Percentiles rank a stretch among this genome's conserved stretches.
These are phyloP conservation scores for Sugiyamaella valdiviana DNA, from an alignment of 805 yeast species.

Conservation along the genomic window DNA sequence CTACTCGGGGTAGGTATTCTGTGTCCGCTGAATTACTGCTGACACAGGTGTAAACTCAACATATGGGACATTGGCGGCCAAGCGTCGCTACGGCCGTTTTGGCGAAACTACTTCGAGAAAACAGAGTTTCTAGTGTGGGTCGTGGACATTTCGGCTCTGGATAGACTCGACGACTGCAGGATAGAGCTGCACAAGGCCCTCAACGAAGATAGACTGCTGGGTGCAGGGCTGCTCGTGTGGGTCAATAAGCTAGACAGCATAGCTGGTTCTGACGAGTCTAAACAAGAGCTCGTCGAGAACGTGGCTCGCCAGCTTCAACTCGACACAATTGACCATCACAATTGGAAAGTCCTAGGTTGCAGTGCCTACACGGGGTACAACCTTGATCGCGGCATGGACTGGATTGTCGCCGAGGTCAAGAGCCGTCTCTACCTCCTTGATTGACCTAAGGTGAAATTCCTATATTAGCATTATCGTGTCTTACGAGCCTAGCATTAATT, in stretches of 20 bases:
- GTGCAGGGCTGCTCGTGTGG: constrained; percentile 59
- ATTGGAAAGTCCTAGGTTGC: constrained; percentile 39
- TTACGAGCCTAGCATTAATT: not conserved
- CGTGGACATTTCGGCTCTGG: constrained; percentile 57
- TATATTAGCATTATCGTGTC: too few species aligned
- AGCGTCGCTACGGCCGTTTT: constrained; percentile 70
- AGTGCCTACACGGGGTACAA: constrained; percentile 45
- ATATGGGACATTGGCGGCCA: constrained; percentile 90
- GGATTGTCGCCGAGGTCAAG: constrained; percentile 39
- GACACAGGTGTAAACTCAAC: constrained; percentile 28
- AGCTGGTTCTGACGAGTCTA: constrained; percentile 20
- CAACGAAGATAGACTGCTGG: constrained; percentile 60
- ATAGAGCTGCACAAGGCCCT: constrained; percentile 58
- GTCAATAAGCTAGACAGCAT: constrained; percentile 71
- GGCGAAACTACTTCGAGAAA: constrained; percentile 89
- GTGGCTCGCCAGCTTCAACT: constrained; percentile 29
- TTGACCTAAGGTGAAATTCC: too few species aligned
- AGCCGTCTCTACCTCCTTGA: constrained; percentile 36
- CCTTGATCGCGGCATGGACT: constrained; percentile 37
- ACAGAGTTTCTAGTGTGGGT: constrained; percentile 83
- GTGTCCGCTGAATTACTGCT: not conserved
- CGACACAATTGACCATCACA: constrained; percentile 33
- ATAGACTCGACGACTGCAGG: constrained; percentile 59
- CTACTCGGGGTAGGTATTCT: constrained; percentile 31
- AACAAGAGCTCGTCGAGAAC: constrained; percentile 10